These are phyloP conservation scores for Penicillium expansum DNA, from an alignment of 2,329 filamentous ascomycete genomes.

Conservation along the genomic window DNA sequence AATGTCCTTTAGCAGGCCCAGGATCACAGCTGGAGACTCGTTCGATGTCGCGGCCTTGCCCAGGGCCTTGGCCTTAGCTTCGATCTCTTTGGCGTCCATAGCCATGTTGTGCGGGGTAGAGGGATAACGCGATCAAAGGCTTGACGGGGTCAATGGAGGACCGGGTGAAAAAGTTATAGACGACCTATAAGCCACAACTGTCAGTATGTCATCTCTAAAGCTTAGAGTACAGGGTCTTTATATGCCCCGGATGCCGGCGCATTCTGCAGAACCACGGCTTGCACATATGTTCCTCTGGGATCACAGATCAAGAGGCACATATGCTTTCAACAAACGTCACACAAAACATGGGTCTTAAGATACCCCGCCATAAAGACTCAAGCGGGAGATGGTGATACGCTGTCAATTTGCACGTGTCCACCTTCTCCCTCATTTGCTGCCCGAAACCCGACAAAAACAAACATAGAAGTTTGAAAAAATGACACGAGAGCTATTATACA, in stretches of 20 bases:
- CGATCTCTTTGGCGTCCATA: slow-evolving; percentile 82
- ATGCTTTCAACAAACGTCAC: neutral
- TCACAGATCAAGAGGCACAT: neutral
- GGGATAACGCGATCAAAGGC: neutral
- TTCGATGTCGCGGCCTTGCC: slow-evolving; percentile 73
- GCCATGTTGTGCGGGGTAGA: slow-evolving; percentile 15
- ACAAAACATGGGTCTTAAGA: neutral
- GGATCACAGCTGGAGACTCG: slow-evolving; percentile 69
- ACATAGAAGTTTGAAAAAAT: neutral
- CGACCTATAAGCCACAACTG: neutral
- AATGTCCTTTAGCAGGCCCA: slow-evolving; percentile 72
- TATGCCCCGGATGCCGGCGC: slow-evolving; percentile 3
- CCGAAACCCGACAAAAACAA: neutral
- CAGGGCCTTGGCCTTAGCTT: slow-evolving; percentile 72
- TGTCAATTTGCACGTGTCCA: slow-evolving; percentile 15
- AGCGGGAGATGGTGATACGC: neutral
- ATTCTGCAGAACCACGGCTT: slow-evolving; percentile 3
- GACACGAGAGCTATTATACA: neutral
- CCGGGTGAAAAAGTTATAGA: neutral
- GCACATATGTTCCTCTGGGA: neutral
- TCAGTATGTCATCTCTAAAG: neutral
- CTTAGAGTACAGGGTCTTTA: neutral
- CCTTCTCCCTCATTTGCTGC: neutral
- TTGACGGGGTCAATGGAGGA: neutral
- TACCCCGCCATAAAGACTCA: neutral